These are phyloP conservation scores for Corylus avellana DNA, from an alignment of 306 rosid genomes.

Conservation along the genomic window DNA sequence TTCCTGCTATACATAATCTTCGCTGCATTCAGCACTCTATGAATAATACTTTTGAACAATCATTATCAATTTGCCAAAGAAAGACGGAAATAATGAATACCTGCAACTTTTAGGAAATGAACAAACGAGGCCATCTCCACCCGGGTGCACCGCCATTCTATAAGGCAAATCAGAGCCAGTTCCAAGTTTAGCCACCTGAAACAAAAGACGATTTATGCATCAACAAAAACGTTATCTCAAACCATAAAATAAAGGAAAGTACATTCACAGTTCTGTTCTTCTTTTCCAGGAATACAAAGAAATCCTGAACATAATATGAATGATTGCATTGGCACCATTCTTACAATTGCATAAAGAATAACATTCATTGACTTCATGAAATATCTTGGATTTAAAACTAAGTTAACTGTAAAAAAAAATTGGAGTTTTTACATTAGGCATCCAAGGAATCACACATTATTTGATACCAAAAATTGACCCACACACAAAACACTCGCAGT, in stretches of 20 bases:
- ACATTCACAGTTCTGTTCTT: not conserved
- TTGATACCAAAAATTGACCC: not conserved
- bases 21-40: not conserved
- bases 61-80: not conserved
- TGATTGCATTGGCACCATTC: no score
- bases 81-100: slow-evolving; percentile 31
- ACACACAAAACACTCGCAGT: not conserved
- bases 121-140: slow-evolving; percentile 78
- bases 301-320: no score
- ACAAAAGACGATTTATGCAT: slow-evolving; percentile 6
- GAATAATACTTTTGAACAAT: not conserved
- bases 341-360: no score
- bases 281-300: not conserved
- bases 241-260: not conserved
- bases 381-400: not conserved
- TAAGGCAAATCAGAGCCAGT: slow-evolving; percentile 79
- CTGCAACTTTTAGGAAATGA: slow-evolving; percentile 73
- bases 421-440: not conserved
- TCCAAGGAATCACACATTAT: not conserved
- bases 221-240: not conserved
- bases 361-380: not conserved
- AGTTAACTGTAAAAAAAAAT: not conserved
- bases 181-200: slow-evolving; percentile 63
- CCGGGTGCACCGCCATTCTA: slow-evolving; percentile 79
- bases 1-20: not conserved